Conservation (phyloP, 208 protist species). For the Trypanosomatidae sp. region DNA sequence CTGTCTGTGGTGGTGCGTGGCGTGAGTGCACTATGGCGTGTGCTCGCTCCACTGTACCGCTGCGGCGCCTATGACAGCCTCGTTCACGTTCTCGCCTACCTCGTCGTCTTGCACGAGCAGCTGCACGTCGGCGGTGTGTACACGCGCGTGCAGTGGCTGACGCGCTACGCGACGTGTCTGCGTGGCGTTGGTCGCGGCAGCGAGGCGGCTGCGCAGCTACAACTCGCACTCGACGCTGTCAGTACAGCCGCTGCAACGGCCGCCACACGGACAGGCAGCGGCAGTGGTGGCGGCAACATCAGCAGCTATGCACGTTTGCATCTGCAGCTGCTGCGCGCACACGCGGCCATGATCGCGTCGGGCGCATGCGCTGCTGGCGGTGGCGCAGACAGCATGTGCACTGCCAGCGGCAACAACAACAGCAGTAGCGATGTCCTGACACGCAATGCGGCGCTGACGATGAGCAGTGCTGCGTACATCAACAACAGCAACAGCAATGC, state of each 20-base stretch:
- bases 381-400: slow-evolving; percentile 8
- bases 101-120: slow-evolving; percentile 45
- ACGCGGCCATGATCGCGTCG: slow-evolving; percentile 6
- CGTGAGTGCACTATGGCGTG: slow-evolving; percentile 44
- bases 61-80: slow-evolving; percentile 23
- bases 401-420: slow-evolving; percentile 6
- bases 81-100: slow-evolving; percentile 48
- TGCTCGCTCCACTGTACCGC: slow-evolving; percentile 27
- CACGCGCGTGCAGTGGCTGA: slow-evolving; percentile 58
- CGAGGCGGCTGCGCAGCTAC: slow-evolving; percentile 31
- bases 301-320: slow-evolving; percentile 54
- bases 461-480: too few species aligned
- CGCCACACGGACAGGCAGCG: too few species aligned
- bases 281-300: too few species aligned
- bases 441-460: too few species aligned
- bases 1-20: slow-evolving; percentile 24
- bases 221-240: slow-evolving; percentile 25
- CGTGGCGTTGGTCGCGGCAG: slow-evolving; percentile 21
- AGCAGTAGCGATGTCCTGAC: too few species aligned
- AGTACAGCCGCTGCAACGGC: slow-evolving; percentile 16
- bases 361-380: slow-evolving; percentile 5
- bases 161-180: slow-evolving; percentile 47
- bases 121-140: slow-evolving; percentile 47
- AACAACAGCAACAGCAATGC: too few species aligned
- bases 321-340: slow-evolving; percentile 50